Conservation (phyloP, 176 grass and related monocot genomes). For the Cenchrus americanus region DNA sequence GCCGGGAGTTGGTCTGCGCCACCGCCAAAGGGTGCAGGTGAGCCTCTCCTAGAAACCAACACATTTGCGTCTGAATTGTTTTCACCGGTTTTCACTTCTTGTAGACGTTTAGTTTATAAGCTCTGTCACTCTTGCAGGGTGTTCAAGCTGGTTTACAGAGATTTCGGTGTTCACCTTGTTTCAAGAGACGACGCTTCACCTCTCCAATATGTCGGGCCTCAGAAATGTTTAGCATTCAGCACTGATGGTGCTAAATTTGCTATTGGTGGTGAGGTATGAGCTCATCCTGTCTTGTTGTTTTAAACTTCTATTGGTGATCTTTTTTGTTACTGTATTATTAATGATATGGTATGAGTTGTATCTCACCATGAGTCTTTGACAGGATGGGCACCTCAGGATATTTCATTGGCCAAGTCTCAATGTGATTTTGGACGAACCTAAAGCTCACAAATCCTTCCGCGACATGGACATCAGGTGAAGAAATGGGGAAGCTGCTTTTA, state of each 20-base stretch:
- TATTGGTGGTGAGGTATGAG: slow-evolving; percentile 75
- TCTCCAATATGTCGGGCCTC: slow-evolving; percentile 74
- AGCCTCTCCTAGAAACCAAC: not conserved
- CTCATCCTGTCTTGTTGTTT: not conserved
- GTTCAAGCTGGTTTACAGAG: slow-evolving; percentile 61
- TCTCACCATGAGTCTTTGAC: not conserved
- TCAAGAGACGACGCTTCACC: slow-evolving; percentile 37
- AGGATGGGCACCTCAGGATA: slow-evolving; percentile 88
- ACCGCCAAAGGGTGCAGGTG: slow-evolving; percentile 81
- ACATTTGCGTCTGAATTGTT: not conserved
- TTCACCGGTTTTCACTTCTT: not conserved
- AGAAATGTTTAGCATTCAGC: slow-evolving; percentile 85
- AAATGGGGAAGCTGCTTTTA: not conserved
- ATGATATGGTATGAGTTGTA: not conserved
- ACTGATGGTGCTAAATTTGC: slow-evolving; percentile 93
- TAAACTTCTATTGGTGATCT: not conserved
- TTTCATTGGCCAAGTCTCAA: slow-evolving; percentile 77
- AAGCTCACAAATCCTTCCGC: slow-evolving; percentile 89
- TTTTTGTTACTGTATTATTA: not conserved
- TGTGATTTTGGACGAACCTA: slow-evolving; percentile 84
- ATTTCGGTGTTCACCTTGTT: slow-evolving; percentile 58
- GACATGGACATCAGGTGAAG: slow-evolving; percentile 97
- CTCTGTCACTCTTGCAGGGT: slow-evolving; percentile 44
- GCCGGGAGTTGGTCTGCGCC: slow-evolving; percentile 72
- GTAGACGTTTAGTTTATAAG: not conserved